These are phyloP conservation scores for Prunus salicina DNA, from an alignment of 306 rosid species.

Conservation along the genomic window DNA sequence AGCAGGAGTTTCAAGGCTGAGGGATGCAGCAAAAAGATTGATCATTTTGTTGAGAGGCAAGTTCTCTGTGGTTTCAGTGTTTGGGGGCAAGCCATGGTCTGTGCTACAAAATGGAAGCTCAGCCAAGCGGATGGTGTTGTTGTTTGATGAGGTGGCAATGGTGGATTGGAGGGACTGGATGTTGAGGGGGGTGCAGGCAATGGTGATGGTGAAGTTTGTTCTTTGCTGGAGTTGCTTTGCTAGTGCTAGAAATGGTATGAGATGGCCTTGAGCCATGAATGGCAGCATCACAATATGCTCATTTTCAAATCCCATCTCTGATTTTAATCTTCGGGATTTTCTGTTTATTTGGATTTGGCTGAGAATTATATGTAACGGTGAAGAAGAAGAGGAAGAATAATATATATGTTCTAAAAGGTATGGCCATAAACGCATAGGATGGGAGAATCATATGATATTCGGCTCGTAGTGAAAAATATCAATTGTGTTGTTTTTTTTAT, in stretches of 20 bases:
- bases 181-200: slow-evolving; percentile 60
- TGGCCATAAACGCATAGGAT: no score
- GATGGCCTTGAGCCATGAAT: slow-evolving; percentile 67
- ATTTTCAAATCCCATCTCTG: slow-evolving; percentile 2
- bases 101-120: slow-evolving; percentile 38
- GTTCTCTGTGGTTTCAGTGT: slow-evolving; percentile 57
- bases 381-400: background rate
- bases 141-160: slow-evolving; percentile 7
- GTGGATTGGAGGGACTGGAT: slow-evolving; percentile 48
- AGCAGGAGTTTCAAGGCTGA: slow-evolving; percentile 48
- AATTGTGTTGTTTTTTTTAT: accelerated
- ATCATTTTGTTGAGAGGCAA: slow-evolving; percentile 19
- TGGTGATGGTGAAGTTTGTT: slow-evolving; percentile 46
- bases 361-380: background rate
- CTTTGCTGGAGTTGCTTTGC: slow-evolving; percentile 48
- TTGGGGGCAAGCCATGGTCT: slow-evolving; percentile 52
- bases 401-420: no score
- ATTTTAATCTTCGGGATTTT: background rate
- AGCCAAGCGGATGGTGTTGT: slow-evolving; percentile 32
- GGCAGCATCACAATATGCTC: slow-evolving; percentile 56
- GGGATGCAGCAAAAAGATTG: slow-evolving; percentile 33
- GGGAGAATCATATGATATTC: no score
- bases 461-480: no score
- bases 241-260: slow-evolving; percentile 59
- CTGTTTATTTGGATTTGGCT: background rate